Conservation (phyloP, 176 grass and related monocot species). For the Sorghum bicolor region DNA sequence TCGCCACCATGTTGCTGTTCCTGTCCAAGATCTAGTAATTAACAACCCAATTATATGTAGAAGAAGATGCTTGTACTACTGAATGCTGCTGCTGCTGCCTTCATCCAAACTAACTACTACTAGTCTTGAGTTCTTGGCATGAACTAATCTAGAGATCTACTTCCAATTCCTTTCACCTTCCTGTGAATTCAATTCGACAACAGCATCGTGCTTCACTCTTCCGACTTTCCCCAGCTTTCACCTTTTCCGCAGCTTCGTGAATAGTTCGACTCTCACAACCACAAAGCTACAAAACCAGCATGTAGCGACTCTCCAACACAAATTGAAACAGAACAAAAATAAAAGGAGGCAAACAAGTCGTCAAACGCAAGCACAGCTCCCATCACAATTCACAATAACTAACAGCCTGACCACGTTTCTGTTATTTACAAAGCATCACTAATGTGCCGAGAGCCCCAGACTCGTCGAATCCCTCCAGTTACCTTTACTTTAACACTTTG, state of each 20-base stretch:
- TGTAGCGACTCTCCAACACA: background rate
- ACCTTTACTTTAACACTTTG: background rate
- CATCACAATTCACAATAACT: background rate
- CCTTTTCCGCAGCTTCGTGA: background rate
- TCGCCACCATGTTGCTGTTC: background rate
- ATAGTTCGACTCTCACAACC: too few species aligned
- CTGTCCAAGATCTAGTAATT: background rate
- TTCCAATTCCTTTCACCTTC: background rate
- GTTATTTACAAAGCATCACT: constrained; percentile 30
- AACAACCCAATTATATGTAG: background rate
- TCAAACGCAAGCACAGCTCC: background rate
- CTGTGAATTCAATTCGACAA: constrained; percentile 8
- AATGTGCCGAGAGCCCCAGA: background rate
- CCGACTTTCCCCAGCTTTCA: too few species aligned
- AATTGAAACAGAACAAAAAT: background rate
- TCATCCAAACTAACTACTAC: background rate
- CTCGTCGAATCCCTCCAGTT: too few species aligned
- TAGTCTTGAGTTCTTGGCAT: too few species aligned
- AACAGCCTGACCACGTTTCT: background rate
- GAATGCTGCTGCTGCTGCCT: background rate
- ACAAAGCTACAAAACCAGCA: background rate
- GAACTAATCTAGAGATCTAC: background rate
- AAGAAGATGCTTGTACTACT: background rate
- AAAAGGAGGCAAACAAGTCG: background rate
- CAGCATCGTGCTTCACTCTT: background rate